Evolutionary conservation across 208 protist species (phyloP).

Genomic region (Tritrichomonas musculus): DNA sequence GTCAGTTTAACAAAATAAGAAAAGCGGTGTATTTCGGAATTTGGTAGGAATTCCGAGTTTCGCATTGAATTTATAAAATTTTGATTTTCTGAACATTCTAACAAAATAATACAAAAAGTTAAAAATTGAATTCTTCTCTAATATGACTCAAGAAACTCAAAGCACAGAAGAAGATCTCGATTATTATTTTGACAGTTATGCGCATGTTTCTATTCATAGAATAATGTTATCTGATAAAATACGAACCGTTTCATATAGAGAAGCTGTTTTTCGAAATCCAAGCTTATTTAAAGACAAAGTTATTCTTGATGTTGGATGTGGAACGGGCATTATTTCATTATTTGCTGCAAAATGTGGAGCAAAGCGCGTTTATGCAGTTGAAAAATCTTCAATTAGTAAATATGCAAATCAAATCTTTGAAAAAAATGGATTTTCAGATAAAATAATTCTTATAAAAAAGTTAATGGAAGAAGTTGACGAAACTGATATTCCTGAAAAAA

Average conservation of each 20-base stretch:
- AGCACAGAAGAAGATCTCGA: too few species aligned
- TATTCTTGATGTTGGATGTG: constrained; percentile 85
- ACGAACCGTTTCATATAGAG: constrained; percentile 84
- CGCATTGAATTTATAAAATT: not conserved
- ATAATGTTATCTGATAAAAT: constrained; percentile 97
- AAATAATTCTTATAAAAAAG: constrained; percentile 46
- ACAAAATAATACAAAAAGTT: too few species aligned
- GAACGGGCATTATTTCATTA: constrained; percentile 88
- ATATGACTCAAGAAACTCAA: too few species aligned
- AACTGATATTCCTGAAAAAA: constrained; percentile 43
- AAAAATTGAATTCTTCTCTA: too few species aligned
- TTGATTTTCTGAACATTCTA: too few species aligned
- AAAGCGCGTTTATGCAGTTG: constrained; percentile 76
- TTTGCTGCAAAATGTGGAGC: constrained; percentile 87
- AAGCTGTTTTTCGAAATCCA: constrained; percentile 80
- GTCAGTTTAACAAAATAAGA: too few species aligned
- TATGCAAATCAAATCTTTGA: constrained; percentile 52
- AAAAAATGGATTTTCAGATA: constrained; percentile 65
- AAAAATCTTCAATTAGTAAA: constrained; percentile 41
- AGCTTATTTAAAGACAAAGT: constrained; percentile 80
- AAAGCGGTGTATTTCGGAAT: not conserved
- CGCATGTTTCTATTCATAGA: constrained; percentile 44
- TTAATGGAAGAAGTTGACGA: constrained; percentile 50
- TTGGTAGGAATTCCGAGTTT: not conserved
- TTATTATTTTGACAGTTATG: not conserved